Base-by-base conservation (phyloP, 2,329 filamentous ascomycete genomes). In the Chrysoporthe austroafricana region DNA sequence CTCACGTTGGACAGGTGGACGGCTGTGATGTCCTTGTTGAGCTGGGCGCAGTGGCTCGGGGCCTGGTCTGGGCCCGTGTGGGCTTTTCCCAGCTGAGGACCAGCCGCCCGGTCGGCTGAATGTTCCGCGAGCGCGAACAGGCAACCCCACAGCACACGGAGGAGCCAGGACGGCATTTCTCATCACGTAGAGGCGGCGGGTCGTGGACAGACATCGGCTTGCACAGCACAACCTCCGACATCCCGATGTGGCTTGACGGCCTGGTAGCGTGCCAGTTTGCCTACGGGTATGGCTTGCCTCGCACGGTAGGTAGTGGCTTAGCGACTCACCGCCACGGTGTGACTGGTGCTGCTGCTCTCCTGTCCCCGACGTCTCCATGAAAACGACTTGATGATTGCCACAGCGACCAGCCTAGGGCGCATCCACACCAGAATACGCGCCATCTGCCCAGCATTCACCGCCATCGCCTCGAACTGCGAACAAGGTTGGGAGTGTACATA, bases 181-280 rank as follows among this genome's bases (percentile, higher is more conserved):
- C 26, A 34, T 36, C 13, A 4, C 21, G 32, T 6, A 13, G 9
- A 42, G 18, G 26, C n/a, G 18, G 39, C 8, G n/a, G 34, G 26
- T 32, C 44, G 26, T 39, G 5, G 11, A 21, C 5, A 16, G 13
- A 50, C 32, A 39, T 36, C 21, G 52, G 52, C 16, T 5, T 44
- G 42, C 21, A 18, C 34, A 59, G 16, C 32, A 58, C 44, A 57
- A 66, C 43, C 18, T 44, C 64, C 64, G 64, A 66, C 36, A 44
- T 66, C 21, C 63, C 64, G 64, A 61, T 66, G 46, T 52, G 46
- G 57, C 63, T 65, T 54, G 21, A 16, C 48, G 3, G n/a, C 4
- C 58, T 43, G 8, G 26, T 48, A n/a, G 21, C 14, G 36, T 39
- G 32, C 54, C 26, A 48, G 46, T 18, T n/a, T 43, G 42, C 39